Base-by-base conservation (phyloP, 306 rosid species). In the Vigna unguiculata region DNA sequence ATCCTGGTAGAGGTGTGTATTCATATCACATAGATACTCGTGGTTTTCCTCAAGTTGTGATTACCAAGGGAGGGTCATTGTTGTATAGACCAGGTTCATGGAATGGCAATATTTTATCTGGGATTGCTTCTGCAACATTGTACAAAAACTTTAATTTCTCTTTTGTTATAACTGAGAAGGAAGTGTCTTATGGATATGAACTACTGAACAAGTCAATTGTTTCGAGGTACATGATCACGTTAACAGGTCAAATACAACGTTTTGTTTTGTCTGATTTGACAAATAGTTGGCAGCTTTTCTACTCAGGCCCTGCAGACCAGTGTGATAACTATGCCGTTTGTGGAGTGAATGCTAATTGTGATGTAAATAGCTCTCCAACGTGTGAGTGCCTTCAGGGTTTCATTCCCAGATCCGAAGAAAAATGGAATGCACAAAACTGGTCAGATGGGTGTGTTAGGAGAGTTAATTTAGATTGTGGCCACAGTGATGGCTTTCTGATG, bases 321-420 rank as follows among this genome's bases (percentile, higher is more conserved):
- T 82, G 85, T 54, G 82, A 82, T 19, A 58, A 71, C 7, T 82
- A 71, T 82, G 58, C 1, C 38, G 4, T 63, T 34, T 82, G 85
- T 77, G 82, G 85, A n/a, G 75, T 69, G 48, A 76, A 82, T 77
- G 17, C 78, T 45, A 22, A 32, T 3, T 82, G 85, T 49, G 55
- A 78, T 71, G 12, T n/a, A 22, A 13, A 1, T 20, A 63, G 32
- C 28, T 14, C 74, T 19, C 82, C 78, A 0, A 2, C 11, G 22
- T 82, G 85, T 45, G 74, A 61, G 1, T 82, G 85, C 67, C 67
- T 82, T 72, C 16, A 77, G 21, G 85, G 75, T 63, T 82, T 82
- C 63, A 32, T 43, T 32, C 85, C 85, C 1, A 82, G 64, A n/a
- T 53, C 20, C n/a, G 13, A 2, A 54, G 79, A 65, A 13, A 63